A percentile compares a stretch with the other conserved stretches of the same genome.
Evolutionary conservation across 2,329 filamentous ascomycete species (phyloP).

Genomic region (Scleromitrula shiraiana): DNA sequence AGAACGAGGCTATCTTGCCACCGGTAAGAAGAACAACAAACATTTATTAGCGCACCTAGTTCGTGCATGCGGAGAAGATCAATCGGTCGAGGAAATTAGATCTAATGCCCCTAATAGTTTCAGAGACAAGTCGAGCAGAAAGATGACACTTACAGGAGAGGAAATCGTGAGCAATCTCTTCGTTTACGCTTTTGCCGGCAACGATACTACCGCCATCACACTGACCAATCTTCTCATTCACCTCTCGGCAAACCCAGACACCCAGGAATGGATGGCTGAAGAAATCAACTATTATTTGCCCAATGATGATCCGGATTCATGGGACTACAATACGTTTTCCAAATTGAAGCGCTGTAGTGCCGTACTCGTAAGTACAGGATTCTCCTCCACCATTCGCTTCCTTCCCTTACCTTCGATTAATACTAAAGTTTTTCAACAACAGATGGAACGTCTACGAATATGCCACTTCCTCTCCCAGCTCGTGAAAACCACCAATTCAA

Average conservation of each 20-base stretch:
- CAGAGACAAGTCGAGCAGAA: background rate
- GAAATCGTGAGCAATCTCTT: constrained; percentile 3
- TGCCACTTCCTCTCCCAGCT: background rate
- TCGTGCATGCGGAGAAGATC: background rate
- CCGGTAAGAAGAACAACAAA: background rate
- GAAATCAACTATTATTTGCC: constrained; percentile 1
- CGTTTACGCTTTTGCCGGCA: background rate
- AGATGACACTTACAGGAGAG: background rate
- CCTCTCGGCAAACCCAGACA: background rate
- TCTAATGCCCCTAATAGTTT: background rate
- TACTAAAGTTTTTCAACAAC: background rate
- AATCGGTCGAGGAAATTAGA: background rate
- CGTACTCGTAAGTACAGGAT: background rate
- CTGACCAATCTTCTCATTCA: background rate
- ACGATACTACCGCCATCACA: background rate
- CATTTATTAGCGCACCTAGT: background rate
- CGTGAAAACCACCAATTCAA: background rate
- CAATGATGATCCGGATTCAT: background rate
- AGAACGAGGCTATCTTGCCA: background rate
- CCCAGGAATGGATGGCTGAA: background rate
- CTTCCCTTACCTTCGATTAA: background rate
- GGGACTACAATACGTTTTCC: background rate
- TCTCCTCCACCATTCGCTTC: background rate
- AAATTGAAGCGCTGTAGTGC: constrained; percentile 3
- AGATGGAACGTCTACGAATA: background rate